A percentile compares a stretch with the other conserved stretches of the same genome.
phyloP scores from a whole-genome alignment of 352 stramenopile species.

The Phytophthora syringae region DNA sequence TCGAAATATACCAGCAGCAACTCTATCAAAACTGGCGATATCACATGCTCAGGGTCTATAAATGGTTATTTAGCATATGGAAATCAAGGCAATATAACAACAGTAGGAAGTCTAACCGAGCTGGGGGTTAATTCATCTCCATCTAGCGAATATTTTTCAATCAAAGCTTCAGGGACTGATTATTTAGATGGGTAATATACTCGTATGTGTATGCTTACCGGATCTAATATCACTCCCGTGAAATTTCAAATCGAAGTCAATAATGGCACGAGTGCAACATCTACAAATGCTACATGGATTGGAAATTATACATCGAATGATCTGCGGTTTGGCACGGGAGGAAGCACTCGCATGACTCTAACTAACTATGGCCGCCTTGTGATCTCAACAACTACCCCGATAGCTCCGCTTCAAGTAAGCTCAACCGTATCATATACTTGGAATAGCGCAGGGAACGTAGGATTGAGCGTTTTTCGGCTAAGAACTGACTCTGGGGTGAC shows the following conservation, averaged over 20 bases:
- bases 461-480: not conserved
- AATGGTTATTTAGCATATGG: slow-evolving; percentile 12
- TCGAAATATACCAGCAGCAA: not conserved
- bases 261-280: slow-evolving; percentile 1
- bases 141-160: not conserved
- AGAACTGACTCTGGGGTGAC: not conserved
- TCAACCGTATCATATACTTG: too few relatives aligned
- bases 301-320: slow-evolving; percentile 6
- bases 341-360: not conserved
- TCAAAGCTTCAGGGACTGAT: not conserved
- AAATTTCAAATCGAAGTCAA: slow-evolving; percentile 6
- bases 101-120: not conserved
- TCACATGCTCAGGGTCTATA: not conserved
- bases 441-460: not conserved
- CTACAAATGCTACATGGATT: slow-evolving; percentile 4
- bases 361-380: not conserved
- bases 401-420: not conserved
- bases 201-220: not conserved
- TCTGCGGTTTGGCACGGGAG: not conserved
- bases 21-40: not conserved
- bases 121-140: not conserved
- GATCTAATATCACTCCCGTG: not conserved
- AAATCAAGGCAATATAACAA: not conserved
- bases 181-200: slow-evolving; percentile 6
- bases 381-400: not conserved